A percentile compares a stretch with the other conserved stretches of the same genome.
Conservation (phyloP, 495 filamentous ascomycete genomes). For the Aspergillus baeticus region DNA sequence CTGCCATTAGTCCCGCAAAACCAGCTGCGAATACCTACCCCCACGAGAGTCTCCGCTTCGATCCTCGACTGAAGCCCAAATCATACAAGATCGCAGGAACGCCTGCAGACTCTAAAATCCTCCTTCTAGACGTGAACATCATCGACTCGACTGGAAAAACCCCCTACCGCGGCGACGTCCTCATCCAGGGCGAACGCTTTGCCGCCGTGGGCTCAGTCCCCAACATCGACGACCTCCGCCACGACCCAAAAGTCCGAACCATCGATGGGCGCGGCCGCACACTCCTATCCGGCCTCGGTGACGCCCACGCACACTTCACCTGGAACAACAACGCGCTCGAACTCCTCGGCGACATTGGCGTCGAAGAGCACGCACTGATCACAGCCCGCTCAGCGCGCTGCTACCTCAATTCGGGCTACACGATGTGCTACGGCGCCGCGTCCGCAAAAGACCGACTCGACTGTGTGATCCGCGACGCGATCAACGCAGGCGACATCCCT, state of each 20-base stretch:
- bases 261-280: conserved; percentile 41
- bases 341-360: conserved; percentile 35
- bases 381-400: conserved; percentile 42
- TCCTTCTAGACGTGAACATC: conserved; percentile 50
- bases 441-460: conserved; percentile 50
- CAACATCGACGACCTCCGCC: neutral
- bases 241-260: conserved; percentile 15
- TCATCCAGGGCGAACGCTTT: conserved; percentile 42
- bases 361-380: conserved; percentile 50
- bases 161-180: conserved; percentile 48
- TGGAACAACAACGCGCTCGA: conserved; percentile 47
- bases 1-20: too few species aligned
- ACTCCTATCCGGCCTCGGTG: conserved; percentile 48
- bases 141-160: conserved; percentile 46
- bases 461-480: conserved; percentile 52
- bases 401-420: conserved; percentile 45
- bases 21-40: too few species aligned
- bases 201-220: conserved; percentile 30
- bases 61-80: conserved; percentile 16
- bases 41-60: neutral
- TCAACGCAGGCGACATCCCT: conserved; percentile 53
- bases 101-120: conserved; percentile 22
- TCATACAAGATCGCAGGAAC: conserved; percentile 32
- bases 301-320: conserved; percentile 50
- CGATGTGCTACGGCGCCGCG: conserved; percentile 53